These are phyloP conservation scores for Exsudoporus frostii DNA, from an alignment of 768 basidiomycete species.

Conservation along the genomic window DNA sequence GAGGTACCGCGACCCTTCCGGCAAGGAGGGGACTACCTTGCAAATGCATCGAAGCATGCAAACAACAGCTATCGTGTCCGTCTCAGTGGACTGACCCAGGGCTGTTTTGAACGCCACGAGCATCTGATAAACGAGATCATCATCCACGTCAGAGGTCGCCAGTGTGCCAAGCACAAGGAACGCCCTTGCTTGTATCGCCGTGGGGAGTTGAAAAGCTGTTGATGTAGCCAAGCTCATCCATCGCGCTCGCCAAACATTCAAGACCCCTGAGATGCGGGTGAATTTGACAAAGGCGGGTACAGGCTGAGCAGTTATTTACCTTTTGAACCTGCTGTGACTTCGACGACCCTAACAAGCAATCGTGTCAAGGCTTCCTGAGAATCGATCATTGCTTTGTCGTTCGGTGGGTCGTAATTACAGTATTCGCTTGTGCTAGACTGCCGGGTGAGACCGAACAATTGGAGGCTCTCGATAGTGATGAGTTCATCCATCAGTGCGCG, in stretches of 20 bases:
- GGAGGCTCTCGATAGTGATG: constrained; percentile 52
- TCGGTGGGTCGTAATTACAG: constrained; percentile 48
- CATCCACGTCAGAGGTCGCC: constrained; percentile 83
- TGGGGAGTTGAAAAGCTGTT: constrained; percentile 86
- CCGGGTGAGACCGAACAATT: constrained; percentile 70
- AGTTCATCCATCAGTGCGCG: constrained; percentile 61
- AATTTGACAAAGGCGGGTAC: not conserved
- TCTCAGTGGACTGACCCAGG: constrained; percentile 61
- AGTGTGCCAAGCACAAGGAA: constrained; percentile 82
- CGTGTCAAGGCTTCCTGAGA: constrained; percentile 61
- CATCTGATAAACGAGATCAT: constrained; percentile 91
- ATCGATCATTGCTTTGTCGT: constrained; percentile 57
- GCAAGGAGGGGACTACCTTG: constrained; percentile 69
- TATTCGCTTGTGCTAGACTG: constrained; percentile 70
- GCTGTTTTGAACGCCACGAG: constrained; percentile 81
- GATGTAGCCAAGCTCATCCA: constrained; percentile 91
- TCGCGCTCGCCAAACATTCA: constrained; percentile 88
- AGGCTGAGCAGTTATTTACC: constrained; percentile 46
- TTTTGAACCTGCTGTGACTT: constrained; percentile 60
- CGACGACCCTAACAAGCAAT: constrained; percentile 61
- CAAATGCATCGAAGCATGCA: constrained; percentile 88
- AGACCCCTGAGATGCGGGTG: constrained; percentile 46
- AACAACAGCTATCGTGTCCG: constrained; percentile 68
- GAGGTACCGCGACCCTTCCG: constrained; percentile 68
- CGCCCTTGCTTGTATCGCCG: constrained; percentile 83